phyloP scores from a whole-genome alignment of 495 filamentous ascomycete species.

The Penicillium canescens region DNA sequence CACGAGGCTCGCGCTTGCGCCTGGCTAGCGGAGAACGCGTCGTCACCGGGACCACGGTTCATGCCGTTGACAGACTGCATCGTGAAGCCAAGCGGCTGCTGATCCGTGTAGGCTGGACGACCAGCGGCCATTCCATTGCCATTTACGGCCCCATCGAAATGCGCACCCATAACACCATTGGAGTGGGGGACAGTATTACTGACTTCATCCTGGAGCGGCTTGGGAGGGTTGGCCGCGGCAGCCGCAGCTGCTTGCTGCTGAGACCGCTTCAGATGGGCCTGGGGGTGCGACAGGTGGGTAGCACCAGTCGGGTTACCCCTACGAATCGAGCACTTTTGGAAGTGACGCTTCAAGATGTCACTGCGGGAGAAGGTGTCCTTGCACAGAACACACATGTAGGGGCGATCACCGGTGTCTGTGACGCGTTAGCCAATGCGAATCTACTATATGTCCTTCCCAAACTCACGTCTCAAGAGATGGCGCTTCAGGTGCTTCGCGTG shows the following conservation, averaged over 20 bases:
- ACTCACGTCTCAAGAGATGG: constrained; percentile 92
- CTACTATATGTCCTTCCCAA: background rate
- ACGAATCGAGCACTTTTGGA: constrained; percentile 95
- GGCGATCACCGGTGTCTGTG: constrained; percentile 90
- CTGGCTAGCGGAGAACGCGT: constrained; percentile 40
- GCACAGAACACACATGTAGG: constrained; percentile 95
- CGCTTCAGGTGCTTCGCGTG: constrained; percentile 97
- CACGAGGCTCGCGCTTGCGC: constrained; percentile 43
- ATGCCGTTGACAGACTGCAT: constrained; percentile 50
- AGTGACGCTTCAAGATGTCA: constrained; percentile 97
- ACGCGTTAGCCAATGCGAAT: constrained; percentile 18
- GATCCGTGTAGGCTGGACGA: constrained; percentile 42
- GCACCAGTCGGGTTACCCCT: constrained; percentile 91
- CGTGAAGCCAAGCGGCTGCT: constrained; percentile 47
- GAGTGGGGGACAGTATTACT: constrained; percentile 44
- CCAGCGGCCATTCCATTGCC: constrained; percentile 42
- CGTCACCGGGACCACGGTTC: constrained; percentile 43
- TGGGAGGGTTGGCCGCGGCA: constrained; percentile 57
- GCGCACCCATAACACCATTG: constrained; percentile 46
- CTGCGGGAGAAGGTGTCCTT: constrained; percentile 98
- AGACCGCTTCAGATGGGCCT: constrained; percentile 80
- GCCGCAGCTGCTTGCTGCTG: constrained; percentile 46
- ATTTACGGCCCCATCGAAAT: constrained; percentile 48
- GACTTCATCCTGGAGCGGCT: constrained; percentile 50
- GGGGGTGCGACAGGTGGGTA: constrained; percentile 87